Percentiles rank a stretch among this genome's conserved stretches.
These are phyloP conservation scores for Paraphaeosphaeria sporulosa DNA, from an alignment of 2,329 filamentous ascomycete species.

Conservation along the genomic window DNA sequence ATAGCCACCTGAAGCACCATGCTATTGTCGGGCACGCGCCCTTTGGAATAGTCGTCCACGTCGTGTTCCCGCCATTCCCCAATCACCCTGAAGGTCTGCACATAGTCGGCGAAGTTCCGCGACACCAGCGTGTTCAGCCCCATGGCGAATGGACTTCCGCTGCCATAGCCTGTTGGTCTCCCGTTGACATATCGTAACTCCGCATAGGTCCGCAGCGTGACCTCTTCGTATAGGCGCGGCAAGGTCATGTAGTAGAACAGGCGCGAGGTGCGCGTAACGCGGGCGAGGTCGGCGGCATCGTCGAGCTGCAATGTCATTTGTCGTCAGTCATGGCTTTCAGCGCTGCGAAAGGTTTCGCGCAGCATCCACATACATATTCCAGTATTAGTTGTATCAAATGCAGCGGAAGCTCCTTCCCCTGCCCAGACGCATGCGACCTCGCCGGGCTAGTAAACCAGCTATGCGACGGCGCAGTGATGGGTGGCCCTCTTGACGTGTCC, in stretches of 20 bases:
- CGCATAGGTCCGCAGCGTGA: conserved; percentile 65
- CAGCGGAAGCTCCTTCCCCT: conserved; percentile 58
- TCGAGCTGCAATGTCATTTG: conserved; percentile 56
- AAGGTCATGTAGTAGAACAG: conserved; percentile 71
- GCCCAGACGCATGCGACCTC: conserved; percentile 35
- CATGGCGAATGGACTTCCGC: conserved; percentile 69
- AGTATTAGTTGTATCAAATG: conserved; percentile 67
- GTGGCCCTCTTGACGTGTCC: conserved; percentile 13
- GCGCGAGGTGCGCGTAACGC: conserved; percentile 66
- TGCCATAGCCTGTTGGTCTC: conserved; percentile 67
- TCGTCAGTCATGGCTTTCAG: conserved; percentile 22
- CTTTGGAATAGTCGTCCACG: conserved; percentile 64
- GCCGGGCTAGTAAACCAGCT: conserved; percentile 44
- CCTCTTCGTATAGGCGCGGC: conserved; percentile 65
- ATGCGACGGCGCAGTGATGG: conserved; percentile 42
- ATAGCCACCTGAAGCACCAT: conserved; percentile 70
- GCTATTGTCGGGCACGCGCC: conserved; percentile 67
- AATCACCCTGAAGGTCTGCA: conserved; percentile 60
- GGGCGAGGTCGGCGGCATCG: conserved; percentile 64
- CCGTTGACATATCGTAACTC: conserved; percentile 66
- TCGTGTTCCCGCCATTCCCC: conserved; percentile 67
- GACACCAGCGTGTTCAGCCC: conserved; percentile 69
- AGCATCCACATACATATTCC: conserved; percentile 56
- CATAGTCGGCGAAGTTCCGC: conserved; percentile 60
- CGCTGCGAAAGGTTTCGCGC: background rate